Evolutionary conservation across 148 eudicot species (phyloP).

Genomic region (Nepenthes gracilis): DNA sequence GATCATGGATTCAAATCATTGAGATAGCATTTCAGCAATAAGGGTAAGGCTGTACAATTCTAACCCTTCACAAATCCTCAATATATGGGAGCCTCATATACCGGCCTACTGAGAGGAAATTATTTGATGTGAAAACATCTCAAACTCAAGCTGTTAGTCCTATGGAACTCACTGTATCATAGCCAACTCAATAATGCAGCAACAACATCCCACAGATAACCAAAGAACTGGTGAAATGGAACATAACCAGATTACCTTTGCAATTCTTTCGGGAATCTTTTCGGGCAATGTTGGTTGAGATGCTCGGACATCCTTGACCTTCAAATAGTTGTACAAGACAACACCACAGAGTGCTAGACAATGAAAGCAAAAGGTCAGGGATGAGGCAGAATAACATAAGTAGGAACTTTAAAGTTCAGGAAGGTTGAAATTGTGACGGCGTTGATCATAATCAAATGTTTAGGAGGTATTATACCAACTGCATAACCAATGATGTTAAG

Average conservation of each 20-base stretch:
- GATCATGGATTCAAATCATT: no score
- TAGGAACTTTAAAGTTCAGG: background rate
- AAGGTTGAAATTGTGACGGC: background rate
- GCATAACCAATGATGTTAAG: constrained; percentile 87
- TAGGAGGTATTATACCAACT: constrained; percentile 37
- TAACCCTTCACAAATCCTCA: no score
- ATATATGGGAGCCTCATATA: no score
- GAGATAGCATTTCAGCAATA: no score
- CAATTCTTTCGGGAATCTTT: constrained; percentile 30
- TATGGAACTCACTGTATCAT: no score
- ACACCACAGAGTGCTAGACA: constrained; percentile 54
- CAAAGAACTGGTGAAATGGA: background rate
- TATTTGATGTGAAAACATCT: no score
- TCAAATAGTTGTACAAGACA: constrained; percentile 66
- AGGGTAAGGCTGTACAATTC: no score
- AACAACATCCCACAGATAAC: no score
- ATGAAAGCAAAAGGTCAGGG: constrained; percentile 1
- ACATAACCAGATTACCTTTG: constrained; percentile 26
- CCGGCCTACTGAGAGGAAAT: no score
- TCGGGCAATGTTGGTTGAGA: constrained; percentile 30
- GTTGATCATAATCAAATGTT: background rate
- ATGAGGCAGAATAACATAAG: background rate
- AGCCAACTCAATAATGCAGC: no score
- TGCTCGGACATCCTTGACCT: constrained; percentile 47
- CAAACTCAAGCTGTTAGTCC: background rate